Evolutionary conservation across 2,329 filamentous ascomycete genomes (phyloP).

Genomic region (Pseudocercospora cruenta): DNA sequence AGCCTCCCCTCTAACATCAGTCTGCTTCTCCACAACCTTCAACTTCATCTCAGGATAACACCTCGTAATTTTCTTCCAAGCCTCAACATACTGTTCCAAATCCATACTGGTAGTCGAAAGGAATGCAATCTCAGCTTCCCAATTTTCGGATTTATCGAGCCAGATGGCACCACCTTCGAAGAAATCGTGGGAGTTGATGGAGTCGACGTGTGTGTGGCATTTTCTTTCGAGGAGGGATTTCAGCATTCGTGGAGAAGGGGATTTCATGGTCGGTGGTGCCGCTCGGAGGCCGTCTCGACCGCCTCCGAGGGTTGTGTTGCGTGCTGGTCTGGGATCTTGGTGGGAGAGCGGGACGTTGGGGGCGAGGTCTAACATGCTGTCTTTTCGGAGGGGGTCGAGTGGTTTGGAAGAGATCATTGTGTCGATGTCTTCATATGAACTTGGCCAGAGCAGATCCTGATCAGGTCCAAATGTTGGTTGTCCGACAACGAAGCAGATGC

Average conservation of each 20-base stretch:
- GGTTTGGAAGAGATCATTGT: slow-evolving; percentile 14
- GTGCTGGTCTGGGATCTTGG: background rate
- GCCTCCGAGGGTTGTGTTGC: slow-evolving; percentile 1
- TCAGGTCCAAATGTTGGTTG: too few species aligned
- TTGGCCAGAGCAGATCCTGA: too few species aligned
- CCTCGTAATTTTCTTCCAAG: slow-evolving; percentile 14
- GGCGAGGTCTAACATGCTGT: slow-evolving; percentile 13
- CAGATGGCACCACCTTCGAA: slow-evolving; percentile 16
- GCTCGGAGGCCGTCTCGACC: slow-evolving; percentile 17
- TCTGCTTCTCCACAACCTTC: slow-evolving; percentile 9
- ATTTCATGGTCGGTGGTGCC: background rate
- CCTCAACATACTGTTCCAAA: slow-evolving; percentile 12
- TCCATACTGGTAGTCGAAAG: slow-evolving; percentile 1
- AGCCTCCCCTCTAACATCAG: background rate
- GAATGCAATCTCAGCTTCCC: slow-evolving; percentile 15
- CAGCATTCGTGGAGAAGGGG: slow-evolving; percentile 10
- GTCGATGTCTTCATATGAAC: background rate
- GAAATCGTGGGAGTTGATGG: slow-evolving; percentile 13
- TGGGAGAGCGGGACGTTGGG: background rate
- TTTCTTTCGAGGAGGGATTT: slow-evolving; percentile 14
- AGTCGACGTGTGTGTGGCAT: slow-evolving; percentile 14
- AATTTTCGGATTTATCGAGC: slow-evolving; percentile 9
- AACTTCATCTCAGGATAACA: slow-evolving; percentile 13
- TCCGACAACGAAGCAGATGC: too few species aligned
- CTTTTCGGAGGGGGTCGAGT: slow-evolving; percentile 16